Evolutionary conservation across 495 filamentous ascomycete genomes (phyloP).

Genomic region (Podospora anserina): DNA sequence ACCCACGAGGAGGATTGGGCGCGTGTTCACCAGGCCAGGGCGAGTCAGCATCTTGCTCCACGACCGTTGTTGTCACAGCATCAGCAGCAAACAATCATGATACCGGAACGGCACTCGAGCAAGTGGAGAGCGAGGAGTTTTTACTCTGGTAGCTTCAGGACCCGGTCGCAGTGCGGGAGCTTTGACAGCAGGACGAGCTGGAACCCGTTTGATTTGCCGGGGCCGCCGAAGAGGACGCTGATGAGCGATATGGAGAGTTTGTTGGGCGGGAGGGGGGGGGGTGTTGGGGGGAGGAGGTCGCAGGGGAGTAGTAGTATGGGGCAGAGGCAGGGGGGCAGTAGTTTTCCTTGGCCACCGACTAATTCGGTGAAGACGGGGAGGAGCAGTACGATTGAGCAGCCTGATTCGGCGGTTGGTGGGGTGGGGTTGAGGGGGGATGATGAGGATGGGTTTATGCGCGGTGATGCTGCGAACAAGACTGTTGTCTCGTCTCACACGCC

Average conservation of each 20-base stretch:
- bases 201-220: constrained; percentile 27
- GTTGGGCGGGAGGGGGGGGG: not conserved
- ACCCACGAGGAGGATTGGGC: constrained; percentile 6
- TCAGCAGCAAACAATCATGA: not conserved
- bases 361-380: not conserved
- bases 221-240: constrained; percentile 12
- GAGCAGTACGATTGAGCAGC: not conserved
- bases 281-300: not conserved
- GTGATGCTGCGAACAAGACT: not conserved
- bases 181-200: constrained; percentile 16
- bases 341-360: not conserved
- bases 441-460: not conserved
- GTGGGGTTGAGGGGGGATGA: not conserved
- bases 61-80: not conserved
- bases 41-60: not conserved
- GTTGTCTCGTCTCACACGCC: not conserved
- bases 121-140: constrained; percentile 1
- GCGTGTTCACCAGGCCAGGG: not conserved
- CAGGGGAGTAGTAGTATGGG: not conserved
- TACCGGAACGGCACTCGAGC: constrained; percentile 14
- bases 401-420: not conserved
- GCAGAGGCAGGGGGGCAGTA: not conserved
- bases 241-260: constrained; percentile 17
- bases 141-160: constrained; percentile 3
- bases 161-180: constrained; percentile 6